Evolutionary conservation across 192 early-diverging fungal species (phyloP).

Genomic region (Dissophora globulifera): DNA sequence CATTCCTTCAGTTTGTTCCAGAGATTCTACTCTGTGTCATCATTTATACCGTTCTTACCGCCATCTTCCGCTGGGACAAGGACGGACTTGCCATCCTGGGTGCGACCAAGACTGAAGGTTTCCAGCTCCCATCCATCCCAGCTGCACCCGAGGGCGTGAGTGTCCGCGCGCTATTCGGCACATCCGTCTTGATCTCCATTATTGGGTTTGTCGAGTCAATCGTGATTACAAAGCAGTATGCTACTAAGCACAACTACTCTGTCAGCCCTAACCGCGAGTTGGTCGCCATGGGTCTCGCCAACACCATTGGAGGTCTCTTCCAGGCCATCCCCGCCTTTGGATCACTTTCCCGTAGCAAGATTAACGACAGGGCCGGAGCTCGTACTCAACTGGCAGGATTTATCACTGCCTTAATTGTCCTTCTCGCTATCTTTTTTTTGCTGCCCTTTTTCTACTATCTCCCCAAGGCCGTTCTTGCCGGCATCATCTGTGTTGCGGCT

Average conservation of each 20-base stretch:
- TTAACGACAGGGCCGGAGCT: slow-evolving; percentile 94
- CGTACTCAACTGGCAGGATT: slow-evolving; percentile 90
- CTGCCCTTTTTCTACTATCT: slow-evolving; percentile 87
- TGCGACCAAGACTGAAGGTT: slow-evolving; percentile 70
- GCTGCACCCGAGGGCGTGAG: slow-evolving; percentile 65
- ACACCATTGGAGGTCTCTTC: slow-evolving; percentile 85
- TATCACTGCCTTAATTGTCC: slow-evolving; percentile 79
- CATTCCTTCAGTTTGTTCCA: slow-evolving; percentile 82
- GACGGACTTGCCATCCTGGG: slow-evolving; percentile 86
- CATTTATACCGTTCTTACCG: slow-evolving; percentile 72
- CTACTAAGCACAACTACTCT: slow-evolving; percentile 89
- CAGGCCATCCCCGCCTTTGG: slow-evolving; percentile 84
- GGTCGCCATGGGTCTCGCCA: slow-evolving; percentile 93
- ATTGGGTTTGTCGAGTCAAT: slow-evolving; percentile 99
- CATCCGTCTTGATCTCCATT: slow-evolving; percentile 90
- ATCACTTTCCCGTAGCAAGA: slow-evolving; percentile 89
- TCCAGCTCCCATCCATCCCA: slow-evolving; percentile 71
- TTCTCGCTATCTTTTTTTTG: slow-evolving; percentile 83
- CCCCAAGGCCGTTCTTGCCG: slow-evolving; percentile 81
- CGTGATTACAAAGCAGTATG: slow-evolving; percentile 93
- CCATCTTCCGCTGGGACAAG: slow-evolving; percentile 73
- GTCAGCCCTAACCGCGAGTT: slow-evolving; percentile 96
- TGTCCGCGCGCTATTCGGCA: slow-evolving; percentile 79
- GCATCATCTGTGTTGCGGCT: slow-evolving; percentile 88
- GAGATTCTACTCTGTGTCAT: slow-evolving; percentile 93